A percentile compares a stretch with the other conserved stretches of the same genome.
Conservation (phyloP, 2,329 filamentous ascomycete species). For the Blastomyces parvus region DNA sequence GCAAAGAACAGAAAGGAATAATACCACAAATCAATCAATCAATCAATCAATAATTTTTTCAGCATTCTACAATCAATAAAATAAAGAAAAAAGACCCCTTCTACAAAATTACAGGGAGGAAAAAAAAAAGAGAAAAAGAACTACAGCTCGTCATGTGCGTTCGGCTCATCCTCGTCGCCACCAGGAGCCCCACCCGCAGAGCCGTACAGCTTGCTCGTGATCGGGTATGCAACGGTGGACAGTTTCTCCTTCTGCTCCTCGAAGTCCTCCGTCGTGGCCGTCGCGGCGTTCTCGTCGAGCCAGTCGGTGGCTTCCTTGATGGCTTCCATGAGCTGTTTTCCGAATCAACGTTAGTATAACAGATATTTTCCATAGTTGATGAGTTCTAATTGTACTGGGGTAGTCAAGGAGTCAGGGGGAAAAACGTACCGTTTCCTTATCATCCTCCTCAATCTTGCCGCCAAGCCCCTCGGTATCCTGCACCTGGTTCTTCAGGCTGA, state of each 20-base stretch:
- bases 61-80: no score
- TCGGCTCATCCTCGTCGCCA: constrained; percentile 61
- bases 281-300: constrained; percentile 88
- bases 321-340: constrained; percentile 65
- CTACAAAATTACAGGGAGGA: neutral
- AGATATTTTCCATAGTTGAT: constrained; percentile 8
- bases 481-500: constrained; percentile 98
- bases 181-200: constrained; percentile 52
- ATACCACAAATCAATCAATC: no score
- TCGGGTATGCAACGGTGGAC: constrained; percentile 90
- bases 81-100: neutral
- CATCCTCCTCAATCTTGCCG: constrained; percentile 96
- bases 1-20: no score
- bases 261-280: constrained; percentile 84
- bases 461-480: constrained; percentile 94
- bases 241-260: constrained; percentile 99
- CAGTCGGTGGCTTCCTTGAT: constrained; percentile 96
- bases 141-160: constrained; percentile 68
- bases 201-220: constrained; percentile 94
- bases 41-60: no score
- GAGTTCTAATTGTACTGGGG: no score
- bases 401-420: neutral
- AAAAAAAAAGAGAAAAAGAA: neutral
- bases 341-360: constrained; percentile 22
- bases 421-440: constrained; percentile 79